Base-by-base conservation (phyloP, 805 yeast species). In the Maudiozyma saulgeensis region DNA sequence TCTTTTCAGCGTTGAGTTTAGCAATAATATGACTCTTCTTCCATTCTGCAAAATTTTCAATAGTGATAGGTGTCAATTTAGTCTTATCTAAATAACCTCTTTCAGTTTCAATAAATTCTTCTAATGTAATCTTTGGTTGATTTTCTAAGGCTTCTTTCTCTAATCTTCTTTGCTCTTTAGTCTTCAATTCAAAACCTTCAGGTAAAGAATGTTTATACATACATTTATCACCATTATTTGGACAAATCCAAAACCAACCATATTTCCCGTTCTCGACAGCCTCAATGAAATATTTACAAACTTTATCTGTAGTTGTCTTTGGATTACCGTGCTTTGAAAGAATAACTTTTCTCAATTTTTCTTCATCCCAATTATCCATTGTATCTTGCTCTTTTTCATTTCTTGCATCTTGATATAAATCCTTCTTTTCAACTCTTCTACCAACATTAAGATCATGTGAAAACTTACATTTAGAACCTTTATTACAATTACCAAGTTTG, bases 231-330 rank as follows among this genome's bases (percentile, higher is more conserved):
- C 96, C 97, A 40, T 91, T 90, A 58, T 87, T 87, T 26, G 99
- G 99, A 73, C 99, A 93, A 19, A 78, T 76, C 99, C 99, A 93
- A 70, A 93, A 90, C 99, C 99, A 93, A 63, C 99, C 99, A 66
- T 93, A 93, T 65, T 91, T 91, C 51, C 91, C 93, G 63, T 89
- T 88, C 65, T 93, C 99, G 50, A 93, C 97, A 0, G 99, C 98
- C 52, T 89, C 96, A 56, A 93, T 87, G 71, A 93, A 95, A 68
- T 68, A 80, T 67, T 90, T 93, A 78, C 99, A 93, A 45, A 93
- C 87, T 57, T 79, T 93, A 56, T 91, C 97, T 0, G 99, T 93
- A 13, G 97, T 89, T 11, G 96, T 88, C 66, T 81, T 81, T 49
- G 84, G 89, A 66, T 93, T 93, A 46, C 99, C 98, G 60, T 90